A percentile compares a stretch with the other conserved stretches of the same genome.
phyloP scores from a whole-genome alignment of 2,329 filamentous ascomycete genomes.

The Phyllachora maydis region DNA sequence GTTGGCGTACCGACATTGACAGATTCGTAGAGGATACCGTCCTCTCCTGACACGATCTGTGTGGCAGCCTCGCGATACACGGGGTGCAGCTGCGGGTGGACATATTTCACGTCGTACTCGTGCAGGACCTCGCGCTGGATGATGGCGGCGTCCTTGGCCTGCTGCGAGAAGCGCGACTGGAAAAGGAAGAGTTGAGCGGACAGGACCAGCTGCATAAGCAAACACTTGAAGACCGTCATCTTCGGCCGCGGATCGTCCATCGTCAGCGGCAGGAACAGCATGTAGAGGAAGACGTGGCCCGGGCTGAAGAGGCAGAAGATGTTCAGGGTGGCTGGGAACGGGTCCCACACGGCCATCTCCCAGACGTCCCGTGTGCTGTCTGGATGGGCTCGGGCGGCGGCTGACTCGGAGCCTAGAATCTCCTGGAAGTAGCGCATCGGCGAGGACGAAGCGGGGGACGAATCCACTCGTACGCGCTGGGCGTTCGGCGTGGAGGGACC shows the following conservation, averaged over 20 bases:
- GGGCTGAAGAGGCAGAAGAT: conserved; percentile 87
- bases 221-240: conserved; percentile 63
- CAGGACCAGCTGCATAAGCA: conserved; percentile 56
- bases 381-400: conserved; percentile 70
- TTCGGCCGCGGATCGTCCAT: conserved; percentile 63
- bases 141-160: conserved; percentile 64
- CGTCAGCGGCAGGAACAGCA: conserved; percentile 64
- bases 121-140: conserved; percentile 84
- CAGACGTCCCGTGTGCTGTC: conserved; percentile 73
- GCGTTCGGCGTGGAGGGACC: conserved; percentile 62
- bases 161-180: conserved; percentile 56
- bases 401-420: conserved; percentile 45
- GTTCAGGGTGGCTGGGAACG: conserved; percentile 60
- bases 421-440: conserved; percentile 57
- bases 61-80: conserved; percentile 60
- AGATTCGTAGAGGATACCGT: conserved; percentile 19
- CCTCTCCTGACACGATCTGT: conserved; percentile 40
- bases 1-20: conserved; percentile 31
- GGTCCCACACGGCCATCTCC: conserved; percentile 90
- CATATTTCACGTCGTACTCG: conserved; percentile 92
- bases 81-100: conserved; percentile 73
- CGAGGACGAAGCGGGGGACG: conserved; percentile 56
- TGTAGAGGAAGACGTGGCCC: conserved; percentile 79
- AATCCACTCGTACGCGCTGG: conserved; percentile 72
- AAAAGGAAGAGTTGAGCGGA: conserved; percentile 60